These are phyloP conservation scores for Aspergillus udagawae DNA, from an alignment of 2,329 filamentous ascomycete genomes.

Conservation along the genomic window DNA sequence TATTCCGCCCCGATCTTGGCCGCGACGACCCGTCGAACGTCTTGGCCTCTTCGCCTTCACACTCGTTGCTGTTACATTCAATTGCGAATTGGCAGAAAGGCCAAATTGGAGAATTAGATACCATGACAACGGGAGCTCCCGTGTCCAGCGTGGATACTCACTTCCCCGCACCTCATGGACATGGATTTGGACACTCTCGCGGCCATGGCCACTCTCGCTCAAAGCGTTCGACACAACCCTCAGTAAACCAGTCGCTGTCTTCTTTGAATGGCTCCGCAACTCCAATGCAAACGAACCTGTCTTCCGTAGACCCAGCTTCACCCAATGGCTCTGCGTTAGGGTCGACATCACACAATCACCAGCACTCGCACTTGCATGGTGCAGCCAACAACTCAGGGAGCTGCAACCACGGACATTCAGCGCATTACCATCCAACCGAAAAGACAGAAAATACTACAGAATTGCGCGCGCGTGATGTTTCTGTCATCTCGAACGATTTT, in stretches of 20 bases:
- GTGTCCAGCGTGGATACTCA: conserved; percentile 27
- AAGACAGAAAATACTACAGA: background rate
- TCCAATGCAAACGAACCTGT: conserved; percentile 15
- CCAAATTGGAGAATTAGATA: conserved; percentile 15
- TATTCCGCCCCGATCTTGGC: conserved; percentile 5
- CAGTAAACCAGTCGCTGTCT: conserved; percentile 22
- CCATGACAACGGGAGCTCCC: conserved; percentile 33
- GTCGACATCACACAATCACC: conserved; percentile 23
- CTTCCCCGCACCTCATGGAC: conserved; percentile 18
- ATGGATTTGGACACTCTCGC: conserved; percentile 26
- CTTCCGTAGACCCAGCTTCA: conserved; percentile 12
- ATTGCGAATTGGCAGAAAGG: conserved; percentile 3
- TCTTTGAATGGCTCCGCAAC: conserved; percentile 15
- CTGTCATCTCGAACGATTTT: background rate
- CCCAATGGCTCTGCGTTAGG: conserved; percentile 25
- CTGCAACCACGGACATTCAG: background rate
- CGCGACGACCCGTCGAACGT: conserved; percentile 3
- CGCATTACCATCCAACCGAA: background rate
- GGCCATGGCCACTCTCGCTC: conserved; percentile 34
- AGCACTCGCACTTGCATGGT: conserved; percentile 39
- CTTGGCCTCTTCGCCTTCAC: conserved; percentile 10
- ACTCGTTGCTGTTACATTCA: conserved; percentile 2
- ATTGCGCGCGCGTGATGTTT: background rate
- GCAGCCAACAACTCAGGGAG: background rate
- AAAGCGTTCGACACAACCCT: conserved; percentile 25